These are phyloP conservation scores for Syncephalastrum monosporum DNA, from an alignment of 371 early-diverging fungal species.

Conservation along the genomic window DNA sequence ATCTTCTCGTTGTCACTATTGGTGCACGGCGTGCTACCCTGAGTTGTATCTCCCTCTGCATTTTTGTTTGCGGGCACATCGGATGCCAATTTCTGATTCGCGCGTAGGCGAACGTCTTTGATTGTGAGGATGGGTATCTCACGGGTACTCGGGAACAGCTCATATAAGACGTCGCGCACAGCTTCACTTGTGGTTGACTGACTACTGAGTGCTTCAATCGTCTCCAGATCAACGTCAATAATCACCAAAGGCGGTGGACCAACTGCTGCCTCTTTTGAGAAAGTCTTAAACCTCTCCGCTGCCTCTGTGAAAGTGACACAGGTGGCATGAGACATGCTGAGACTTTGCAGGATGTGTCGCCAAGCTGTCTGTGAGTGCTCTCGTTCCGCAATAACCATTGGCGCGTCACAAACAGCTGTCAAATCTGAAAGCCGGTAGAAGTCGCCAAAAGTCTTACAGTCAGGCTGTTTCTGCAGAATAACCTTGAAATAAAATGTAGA, in stretches of 20 bases:
- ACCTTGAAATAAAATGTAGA: slow-evolving; percentile 46
- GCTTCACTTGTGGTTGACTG: slow-evolving; percentile 10
- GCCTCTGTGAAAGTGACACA: slow-evolving; percentile 10
- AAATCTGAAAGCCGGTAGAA: slow-evolving; percentile 16
- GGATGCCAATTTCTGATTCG: too few relatives aligned
- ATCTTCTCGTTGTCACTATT: too few relatives aligned
- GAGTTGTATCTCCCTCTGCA: too few relatives aligned
- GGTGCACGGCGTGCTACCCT: too few relatives aligned
- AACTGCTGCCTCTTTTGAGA: not conserved
- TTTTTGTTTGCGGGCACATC: not conserved
- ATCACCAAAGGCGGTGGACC: slow-evolving; percentile 1
- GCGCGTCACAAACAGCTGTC: not conserved
- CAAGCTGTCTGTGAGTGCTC: slow-evolving; percentile 9
- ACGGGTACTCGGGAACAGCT: slow-evolving; percentile 4
- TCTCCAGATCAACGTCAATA: slow-evolving; percentile 13
- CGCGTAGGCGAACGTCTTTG: slow-evolving; percentile 9
- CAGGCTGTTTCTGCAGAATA: slow-evolving; percentile 20
- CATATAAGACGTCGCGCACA: slow-evolving; percentile 7
- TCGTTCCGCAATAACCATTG: slow-evolving; percentile 18
- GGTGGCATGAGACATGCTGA: not conserved
- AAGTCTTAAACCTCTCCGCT: not conserved
- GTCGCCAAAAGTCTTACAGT: slow-evolving; percentile 20
- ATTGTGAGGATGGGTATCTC: slow-evolving; percentile 11
- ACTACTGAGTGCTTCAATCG: slow-evolving; percentile 8
- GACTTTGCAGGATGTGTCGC: slow-evolving; percentile 6